phyloP scores from a whole-genome alignment of 495 filamentous ascomycete genomes.

The Neurospora intermedia region DNA sequence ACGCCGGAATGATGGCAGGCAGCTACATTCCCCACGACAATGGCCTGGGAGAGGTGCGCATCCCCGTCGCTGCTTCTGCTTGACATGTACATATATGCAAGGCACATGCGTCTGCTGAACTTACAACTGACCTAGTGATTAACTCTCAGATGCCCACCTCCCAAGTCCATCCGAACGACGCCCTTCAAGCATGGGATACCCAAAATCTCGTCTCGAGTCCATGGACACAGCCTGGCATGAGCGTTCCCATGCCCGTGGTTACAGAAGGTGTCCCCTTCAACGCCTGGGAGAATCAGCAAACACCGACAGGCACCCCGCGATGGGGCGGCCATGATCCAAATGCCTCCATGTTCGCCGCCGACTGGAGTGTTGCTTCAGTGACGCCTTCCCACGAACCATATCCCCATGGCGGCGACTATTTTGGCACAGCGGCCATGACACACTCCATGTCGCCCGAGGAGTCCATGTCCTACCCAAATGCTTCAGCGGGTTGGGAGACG shows the following conservation, averaged over 20 bases:
- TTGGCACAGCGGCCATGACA: background rate
- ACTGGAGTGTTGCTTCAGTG: background rate
- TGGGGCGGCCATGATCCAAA: background rate
- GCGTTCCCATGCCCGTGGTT: background rate
- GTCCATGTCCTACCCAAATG: background rate
- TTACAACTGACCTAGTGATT: background rate
- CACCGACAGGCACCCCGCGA: background rate
- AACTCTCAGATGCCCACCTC: background rate
- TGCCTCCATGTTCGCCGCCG: background rate
- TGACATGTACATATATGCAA: background rate
- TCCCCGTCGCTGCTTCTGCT: background rate
- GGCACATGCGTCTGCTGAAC: background rate
- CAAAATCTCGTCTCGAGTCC: background rate
- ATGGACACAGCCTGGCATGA: background rate
- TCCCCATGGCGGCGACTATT: background rate
- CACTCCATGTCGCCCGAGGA: background rate
- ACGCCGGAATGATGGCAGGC: background rate
- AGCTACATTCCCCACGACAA: background rate
- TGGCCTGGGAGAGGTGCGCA: background rate
- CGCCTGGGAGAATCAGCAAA: background rate
- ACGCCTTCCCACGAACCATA: background rate
- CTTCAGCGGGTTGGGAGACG: background rate
- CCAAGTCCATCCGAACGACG: background rate
- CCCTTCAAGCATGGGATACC: background rate
- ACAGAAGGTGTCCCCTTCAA: background rate